Evolutionary conservation across 768 basidiomycete species (phyloP).

Genomic region (Ramaria rubella): DNA sequence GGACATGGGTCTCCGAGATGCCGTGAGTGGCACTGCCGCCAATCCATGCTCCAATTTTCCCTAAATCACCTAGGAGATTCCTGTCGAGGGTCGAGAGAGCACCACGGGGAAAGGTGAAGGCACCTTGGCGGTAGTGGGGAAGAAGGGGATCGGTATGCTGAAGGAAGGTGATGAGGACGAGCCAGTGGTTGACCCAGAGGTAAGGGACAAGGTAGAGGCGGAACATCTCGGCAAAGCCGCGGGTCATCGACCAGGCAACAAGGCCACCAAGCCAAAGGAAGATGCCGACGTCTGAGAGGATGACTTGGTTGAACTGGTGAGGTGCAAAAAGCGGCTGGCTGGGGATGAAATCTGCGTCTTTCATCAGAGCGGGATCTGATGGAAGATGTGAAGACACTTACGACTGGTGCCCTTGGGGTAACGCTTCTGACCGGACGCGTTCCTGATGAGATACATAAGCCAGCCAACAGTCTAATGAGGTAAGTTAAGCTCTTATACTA

Average conservation of each 20-base stretch:
- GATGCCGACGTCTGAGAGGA: constrained; percentile 81
- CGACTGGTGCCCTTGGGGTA: constrained; percentile 80
- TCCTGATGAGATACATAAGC: constrained; percentile 75
- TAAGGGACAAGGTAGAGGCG: constrained; percentile 83
- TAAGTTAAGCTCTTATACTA: not conserved
- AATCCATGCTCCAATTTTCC: constrained; percentile 75
- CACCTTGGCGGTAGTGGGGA: constrained; percentile 84
- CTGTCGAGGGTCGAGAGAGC: constrained; percentile 91
- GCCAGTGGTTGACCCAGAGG: constrained; percentile 93
- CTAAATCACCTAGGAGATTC: constrained; percentile 68
- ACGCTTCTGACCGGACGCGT: constrained; percentile 77
- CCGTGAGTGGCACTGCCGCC: constrained; percentile 83
- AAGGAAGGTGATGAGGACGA: constrained; percentile 93
- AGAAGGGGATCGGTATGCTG: constrained; percentile 96
- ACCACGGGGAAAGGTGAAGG: constrained; percentile 92
- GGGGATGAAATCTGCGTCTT: constrained; percentile 64
- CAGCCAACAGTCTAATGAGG: constrained; percentile 66
- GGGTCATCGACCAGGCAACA: constrained; percentile 45
- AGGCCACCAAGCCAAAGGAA: constrained; percentile 62
- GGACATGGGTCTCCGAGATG: constrained; percentile 89
- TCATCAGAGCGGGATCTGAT: not conserved
- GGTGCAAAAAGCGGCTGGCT: constrained; percentile 74
- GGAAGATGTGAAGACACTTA: constrained; percentile 31
- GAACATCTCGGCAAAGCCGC: constrained; percentile 68
- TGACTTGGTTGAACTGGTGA: constrained; percentile 67